Percentiles rank a stretch among this genome's conserved stretches.
phyloP scores from a whole-genome alignment of 2,329 filamentous ascomycete species.

The Penicillium sp. region DNA sequence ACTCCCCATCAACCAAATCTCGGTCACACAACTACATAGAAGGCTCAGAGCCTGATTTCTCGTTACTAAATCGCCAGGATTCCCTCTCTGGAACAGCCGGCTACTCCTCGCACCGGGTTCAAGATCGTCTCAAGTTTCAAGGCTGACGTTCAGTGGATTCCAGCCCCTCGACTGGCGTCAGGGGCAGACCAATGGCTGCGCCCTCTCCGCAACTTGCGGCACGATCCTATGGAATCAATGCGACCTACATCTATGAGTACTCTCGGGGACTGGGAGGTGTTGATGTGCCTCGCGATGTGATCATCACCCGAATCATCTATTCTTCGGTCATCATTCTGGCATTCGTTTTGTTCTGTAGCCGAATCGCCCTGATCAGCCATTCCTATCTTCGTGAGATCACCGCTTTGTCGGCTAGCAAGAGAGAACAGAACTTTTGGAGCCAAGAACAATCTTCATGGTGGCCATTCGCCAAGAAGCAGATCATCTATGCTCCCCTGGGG shows the following conservation, averaged over 20 bases:
- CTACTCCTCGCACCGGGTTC: neutral
- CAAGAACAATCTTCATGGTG: constrained; percentile 42
- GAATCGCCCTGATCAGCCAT: constrained; percentile 44
- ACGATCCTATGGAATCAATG: constrained; percentile 32
- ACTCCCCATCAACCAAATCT: constrained; percentile 6
- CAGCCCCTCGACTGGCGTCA: constrained; percentile 7
- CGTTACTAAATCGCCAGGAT: neutral
- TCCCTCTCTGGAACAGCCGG: neutral
- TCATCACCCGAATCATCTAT: constrained; percentile 43
- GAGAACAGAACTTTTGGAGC: constrained; percentile 47
- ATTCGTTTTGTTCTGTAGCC: constrained; percentile 39
- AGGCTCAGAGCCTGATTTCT: neutral
- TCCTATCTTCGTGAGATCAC: constrained; percentile 46
- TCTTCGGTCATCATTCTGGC: constrained; percentile 34
- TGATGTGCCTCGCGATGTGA: constrained; percentile 38
- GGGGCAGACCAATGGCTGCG: constrained; percentile 29
- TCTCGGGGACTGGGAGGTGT: constrained; percentile 41
- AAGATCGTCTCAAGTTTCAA: neutral
- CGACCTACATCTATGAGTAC: constrained; percentile 42
- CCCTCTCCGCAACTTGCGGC: constrained; percentile 21
- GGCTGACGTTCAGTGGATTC: neutral
- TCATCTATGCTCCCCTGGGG: constrained; percentile 64
- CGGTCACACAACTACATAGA: neutral
- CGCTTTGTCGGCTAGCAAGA: constrained; percentile 34
- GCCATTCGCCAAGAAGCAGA: constrained; percentile 46